Evolutionary conservation across 73 alveolate genomes (phyloP), one percentile per base, ranked within the genome.

Genomic region (Strombidium stylifer): DNA sequence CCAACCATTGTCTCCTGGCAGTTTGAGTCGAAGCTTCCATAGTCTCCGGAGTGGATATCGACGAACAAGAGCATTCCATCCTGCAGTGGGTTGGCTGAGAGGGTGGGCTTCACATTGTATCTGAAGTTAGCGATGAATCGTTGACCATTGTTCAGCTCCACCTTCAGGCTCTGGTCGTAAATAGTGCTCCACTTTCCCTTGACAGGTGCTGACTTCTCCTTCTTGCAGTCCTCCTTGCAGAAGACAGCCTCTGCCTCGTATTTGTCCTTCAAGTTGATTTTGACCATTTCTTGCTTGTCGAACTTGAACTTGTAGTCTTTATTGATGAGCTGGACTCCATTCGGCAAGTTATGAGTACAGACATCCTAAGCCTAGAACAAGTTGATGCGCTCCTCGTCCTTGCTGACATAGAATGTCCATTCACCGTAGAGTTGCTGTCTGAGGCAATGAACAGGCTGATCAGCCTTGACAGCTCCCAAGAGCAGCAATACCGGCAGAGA

Each of bases 121-220:
- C 65, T 81, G 52, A 47, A 82, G 49, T 67, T 65, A 16, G 84
- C 62, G 44, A 68, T 47, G 49, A 82, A 69, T 0, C 67, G 62
- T 7, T 55, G 7, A 37, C 66, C 79, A 19, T 49, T 66, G 18
- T 74, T 60, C 24, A n/a, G n/a, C n/a, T 86, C 69, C 18, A 86
- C 48, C 24, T 83, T 50, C 18, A 86, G 54, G 26, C 91, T 84
- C 56, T 86, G 85, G 42, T 86, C 96, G 46, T 82, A 86, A 34
- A 86, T 64, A 36, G 54, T 69, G 1, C 93, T 83, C 93, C 93
- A 86, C 2, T 32, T 60, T 3, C 93, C 96, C n/a, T 55, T 73
- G 18, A 56, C 79, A n/a, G n/a, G n/a, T n/a, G n/a, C n/a, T n/a
- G n/a, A n/a, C n/a, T n/a, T n/a, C n/a, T n/a, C n/a, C n/a, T n/a